Base-by-base conservation (phyloP, 371 early-diverging fungal species). In the Amoeboaphelidium protococcarum region DNA sequence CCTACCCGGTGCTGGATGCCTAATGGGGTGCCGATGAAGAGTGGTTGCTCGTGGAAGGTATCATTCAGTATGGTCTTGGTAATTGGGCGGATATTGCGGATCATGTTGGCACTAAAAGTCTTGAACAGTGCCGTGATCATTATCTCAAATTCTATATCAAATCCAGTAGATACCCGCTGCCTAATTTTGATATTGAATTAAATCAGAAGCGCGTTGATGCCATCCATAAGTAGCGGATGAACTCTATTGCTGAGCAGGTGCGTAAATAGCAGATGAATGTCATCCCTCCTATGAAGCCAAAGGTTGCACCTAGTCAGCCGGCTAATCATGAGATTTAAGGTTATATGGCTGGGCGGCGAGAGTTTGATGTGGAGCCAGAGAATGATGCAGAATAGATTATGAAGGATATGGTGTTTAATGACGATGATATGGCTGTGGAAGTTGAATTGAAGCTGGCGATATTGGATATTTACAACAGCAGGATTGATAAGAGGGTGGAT, bases 11-110 rank as follows among this genome's bases (percentile, higher is more conserved):
- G 19, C 82, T 81, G 51, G 74, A 76, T 21, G 63, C 66, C 21
- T 73, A 78, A 44, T 98, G 98, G 99, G 81, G 79, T 41, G 89
- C 94, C 3, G 84, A 96, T 49, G 99, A 99, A 56, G 97, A 99
- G 63, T 63, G 92, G 25, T 52, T 90, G 45, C 66, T 99, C 53
- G 75, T 95, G 26, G 91, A 95, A 53, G 89, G 82, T 2, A 67
- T 88, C 25, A 78, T 82, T 55, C 73, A 74, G 58, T 82, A 73
- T 62, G 99, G 98, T 20, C 70, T 96, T 48, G 98, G 98, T 41
- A 97, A 94, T 65, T 98, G 94, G 92, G 78, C 77, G 54, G 88
- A 83, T 40, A 80, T 92, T 41, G 75, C 91, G 0, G 83, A 79
- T 47, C 80, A 89, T 56, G 73, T 97, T 13, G 88, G 94, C 1